Percentiles rank a stretch among this genome's conserved stretches.
These are phyloP conservation scores for Russula vinacea DNA, from an alignment of 768 basidiomycete genomes.

Conservation along the genomic window DNA sequence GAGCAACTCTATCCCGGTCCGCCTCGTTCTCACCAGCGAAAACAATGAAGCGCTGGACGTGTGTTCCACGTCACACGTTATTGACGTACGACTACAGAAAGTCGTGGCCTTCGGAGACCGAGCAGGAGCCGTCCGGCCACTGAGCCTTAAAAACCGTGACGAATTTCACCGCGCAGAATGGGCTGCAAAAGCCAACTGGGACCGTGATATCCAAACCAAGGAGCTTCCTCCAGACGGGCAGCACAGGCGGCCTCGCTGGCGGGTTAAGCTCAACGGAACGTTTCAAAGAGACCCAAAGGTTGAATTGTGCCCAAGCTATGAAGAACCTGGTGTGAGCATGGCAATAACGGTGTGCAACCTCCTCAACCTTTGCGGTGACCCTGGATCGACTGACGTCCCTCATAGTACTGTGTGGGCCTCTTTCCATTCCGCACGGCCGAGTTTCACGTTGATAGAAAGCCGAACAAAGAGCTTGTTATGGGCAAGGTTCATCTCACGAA, in stretches of 20 bases:
- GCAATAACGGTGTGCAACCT: slow-evolving; percentile 18
- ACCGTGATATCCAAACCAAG: background rate
- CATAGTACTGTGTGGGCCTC: slow-evolving; percentile 15
- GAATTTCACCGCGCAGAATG: slow-evolving; percentile 8
- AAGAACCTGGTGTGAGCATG: background rate
- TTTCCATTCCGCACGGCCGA: slow-evolving; percentile 2
- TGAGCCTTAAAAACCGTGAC: background rate
- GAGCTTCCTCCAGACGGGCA: background rate
- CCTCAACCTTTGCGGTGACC: background rate
- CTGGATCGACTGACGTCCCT: background rate
- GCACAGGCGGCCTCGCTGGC: slow-evolving; percentile 11
- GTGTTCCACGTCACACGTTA: slow-evolving; percentile 3
- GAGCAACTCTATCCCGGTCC: slow-evolving; percentile 17
- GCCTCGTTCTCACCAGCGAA: slow-evolving; percentile 17
- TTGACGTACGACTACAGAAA: slow-evolving; percentile 23
- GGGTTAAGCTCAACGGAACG: slow-evolving; percentile 12
- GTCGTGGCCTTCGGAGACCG: slow-evolving; percentile 22
- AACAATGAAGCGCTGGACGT: slow-evolving; percentile 15
- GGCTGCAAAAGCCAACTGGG: slow-evolving; percentile 20
- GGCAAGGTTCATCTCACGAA: slow-evolving; percentile 7
- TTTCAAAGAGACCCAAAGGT: background rate
- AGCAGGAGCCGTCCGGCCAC: background rate
- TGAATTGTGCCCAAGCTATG: slow-evolving; percentile 14
- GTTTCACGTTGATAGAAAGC: background rate
- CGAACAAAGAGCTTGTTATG: slow-evolving; percentile 10